These are phyloP conservation scores for Spatholobus suberectus DNA, from an alignment of 306 rosid species.

Conservation along the genomic window DNA sequence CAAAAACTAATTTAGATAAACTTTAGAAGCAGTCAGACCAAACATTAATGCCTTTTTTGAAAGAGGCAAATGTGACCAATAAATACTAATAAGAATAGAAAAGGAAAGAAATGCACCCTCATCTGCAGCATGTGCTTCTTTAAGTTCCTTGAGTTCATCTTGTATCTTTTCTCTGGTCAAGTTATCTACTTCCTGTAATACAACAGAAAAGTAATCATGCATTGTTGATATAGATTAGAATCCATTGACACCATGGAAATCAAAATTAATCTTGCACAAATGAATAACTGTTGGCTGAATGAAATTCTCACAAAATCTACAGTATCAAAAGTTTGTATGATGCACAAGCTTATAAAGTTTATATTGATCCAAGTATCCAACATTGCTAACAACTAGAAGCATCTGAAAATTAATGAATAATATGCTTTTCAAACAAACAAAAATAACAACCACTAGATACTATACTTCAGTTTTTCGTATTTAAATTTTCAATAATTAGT, in stretches of 20 bases:
- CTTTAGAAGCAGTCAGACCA: background rate
- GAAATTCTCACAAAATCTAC: conserved; percentile 7
- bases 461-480: background rate
- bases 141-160: conserved; percentile 83
- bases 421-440: background rate
- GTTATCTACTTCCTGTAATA: conserved; percentile 77
- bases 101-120: conserved; percentile 63
- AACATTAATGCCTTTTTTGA: background rate
- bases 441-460: background rate
- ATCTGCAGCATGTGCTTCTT: conserved; percentile 91
- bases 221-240: background rate
- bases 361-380: conserved; percentile 9
- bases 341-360: background rate
- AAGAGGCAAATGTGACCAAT: background rate
- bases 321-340: background rate
- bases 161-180: conserved; percentile 79
- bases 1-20: background rate
- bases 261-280: background rate
- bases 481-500: background rate
- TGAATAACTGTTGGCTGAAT: background rate
- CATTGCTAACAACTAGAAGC: background rate
- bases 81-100: conserved; percentile 2
- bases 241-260: background rate
- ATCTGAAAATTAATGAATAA: background rate
- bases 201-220: conserved; percentile 32